Evolutionary conservation across 2,329 filamentous ascomycete species (phyloP).

Genomic region (Graphilbum sp.): DNA sequence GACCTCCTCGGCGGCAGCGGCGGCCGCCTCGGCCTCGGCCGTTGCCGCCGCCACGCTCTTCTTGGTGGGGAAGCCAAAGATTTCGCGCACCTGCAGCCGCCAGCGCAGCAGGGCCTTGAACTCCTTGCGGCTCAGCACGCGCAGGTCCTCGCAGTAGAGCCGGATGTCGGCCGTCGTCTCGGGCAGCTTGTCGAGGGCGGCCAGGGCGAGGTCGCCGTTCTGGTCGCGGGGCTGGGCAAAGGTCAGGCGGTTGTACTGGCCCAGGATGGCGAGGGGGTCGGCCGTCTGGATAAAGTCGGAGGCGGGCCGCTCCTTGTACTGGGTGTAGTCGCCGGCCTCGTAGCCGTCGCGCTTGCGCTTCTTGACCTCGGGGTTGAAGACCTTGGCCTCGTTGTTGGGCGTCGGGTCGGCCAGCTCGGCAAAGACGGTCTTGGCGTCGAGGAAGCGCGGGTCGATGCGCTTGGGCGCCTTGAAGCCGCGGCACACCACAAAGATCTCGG

Average conservation of each 20-base stretch:
- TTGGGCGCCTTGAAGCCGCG: conserved; percentile 92
- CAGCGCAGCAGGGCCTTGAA: conserved; percentile 83
- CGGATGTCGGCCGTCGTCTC: conserved; percentile 76
- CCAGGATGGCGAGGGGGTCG: conserved; percentile 86
- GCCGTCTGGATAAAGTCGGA: conserved; percentile 88
- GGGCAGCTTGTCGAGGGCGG: conserved; percentile 69
- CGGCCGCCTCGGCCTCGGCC: conserved; percentile 30
- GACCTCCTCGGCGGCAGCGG: conserved; percentile 47
- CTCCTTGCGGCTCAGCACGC: conserved; percentile 82
- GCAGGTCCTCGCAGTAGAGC: conserved; percentile 64
- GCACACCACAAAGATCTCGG: conserved; percentile 97
- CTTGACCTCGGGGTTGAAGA: conserved; percentile 94
- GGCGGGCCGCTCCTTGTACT: conserved; percentile 77
- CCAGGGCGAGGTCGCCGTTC: conserved; percentile 75
- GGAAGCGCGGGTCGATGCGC: conserved; percentile 76
- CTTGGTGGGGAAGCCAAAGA: conserved; percentile 74
- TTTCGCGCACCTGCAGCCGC: conserved; percentile 76
- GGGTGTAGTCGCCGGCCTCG: conserved; percentile 85
- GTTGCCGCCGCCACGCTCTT: conserved; percentile 33
- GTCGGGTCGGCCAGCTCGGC: conserved; percentile 74
- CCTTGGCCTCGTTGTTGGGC: conserved; percentile 93
- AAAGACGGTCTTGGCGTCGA: conserved; percentile 81
- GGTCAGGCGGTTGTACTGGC: conserved; percentile 65
- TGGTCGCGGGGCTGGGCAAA: conserved; percentile 65
- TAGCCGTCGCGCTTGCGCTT: conserved; percentile 97